These are phyloP conservation scores for Trichoderma asperellum DNA, from an alignment of 2,329 filamentous ascomycete species.

Conservation along the genomic window DNA sequence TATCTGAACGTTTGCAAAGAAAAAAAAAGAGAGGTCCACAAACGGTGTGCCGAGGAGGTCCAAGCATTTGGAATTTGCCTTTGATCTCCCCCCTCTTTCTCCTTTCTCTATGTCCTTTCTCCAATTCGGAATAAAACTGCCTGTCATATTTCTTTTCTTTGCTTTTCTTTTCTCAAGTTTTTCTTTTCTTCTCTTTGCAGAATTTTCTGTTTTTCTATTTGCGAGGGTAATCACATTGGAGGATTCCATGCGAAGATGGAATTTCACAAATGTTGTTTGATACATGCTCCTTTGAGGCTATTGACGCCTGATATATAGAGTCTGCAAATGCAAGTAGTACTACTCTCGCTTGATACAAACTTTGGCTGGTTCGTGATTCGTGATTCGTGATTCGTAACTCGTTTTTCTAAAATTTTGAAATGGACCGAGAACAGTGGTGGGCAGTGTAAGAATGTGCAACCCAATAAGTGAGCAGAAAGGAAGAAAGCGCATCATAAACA, in stretches of 20 bases:
- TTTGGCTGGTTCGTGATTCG: background rate
- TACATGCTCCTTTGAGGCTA: constrained; percentile 1
- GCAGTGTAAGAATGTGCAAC: constrained; percentile 9
- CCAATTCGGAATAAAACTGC: constrained; percentile 18
- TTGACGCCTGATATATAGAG: constrained; percentile 27
- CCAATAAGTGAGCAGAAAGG: constrained; percentile 2
- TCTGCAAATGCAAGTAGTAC: constrained; percentile 25
- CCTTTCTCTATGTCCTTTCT: constrained; percentile 25
- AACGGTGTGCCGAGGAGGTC: background rate
- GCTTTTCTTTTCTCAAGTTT: constrained; percentile 23
- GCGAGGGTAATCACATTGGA: background rate
- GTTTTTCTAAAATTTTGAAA: background rate
- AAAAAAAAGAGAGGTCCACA: background rate
- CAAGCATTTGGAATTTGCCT: background rate
- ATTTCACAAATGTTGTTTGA: background rate
- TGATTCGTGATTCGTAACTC: background rate
- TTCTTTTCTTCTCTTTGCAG: constrained; percentile 20
- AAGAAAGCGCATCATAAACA: background rate
- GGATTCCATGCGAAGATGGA: background rate
- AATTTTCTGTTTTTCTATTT: constrained; percentile 3
- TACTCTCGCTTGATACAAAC: background rate
- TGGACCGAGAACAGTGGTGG: background rate
- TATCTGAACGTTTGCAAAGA: background rate
- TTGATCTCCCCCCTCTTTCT: constrained; percentile 29
- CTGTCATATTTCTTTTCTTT: constrained; percentile 18